Evolutionary conservation across 352 stramenopile species (phyloP).

Genomic region (Bremia lactucae): DNA sequence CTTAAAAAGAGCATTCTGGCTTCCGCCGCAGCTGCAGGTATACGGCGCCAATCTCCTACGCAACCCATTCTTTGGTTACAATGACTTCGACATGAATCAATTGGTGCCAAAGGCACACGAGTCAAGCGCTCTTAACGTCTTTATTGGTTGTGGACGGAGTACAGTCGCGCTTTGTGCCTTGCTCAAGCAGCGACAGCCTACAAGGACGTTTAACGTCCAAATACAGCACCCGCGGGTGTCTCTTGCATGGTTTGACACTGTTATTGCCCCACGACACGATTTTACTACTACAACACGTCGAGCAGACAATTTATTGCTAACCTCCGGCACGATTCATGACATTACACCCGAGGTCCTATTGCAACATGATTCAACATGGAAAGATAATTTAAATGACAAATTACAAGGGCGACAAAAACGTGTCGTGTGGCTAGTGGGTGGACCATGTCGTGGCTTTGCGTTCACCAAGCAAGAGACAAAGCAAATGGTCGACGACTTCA

Average conservation of each 20-base stretch:
- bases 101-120: slow-evolving; percentile 1
- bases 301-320: slow-evolving; percentile 31
- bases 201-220: slow-evolving; percentile 54
- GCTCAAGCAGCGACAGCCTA: slow-evolving; percentile 23
- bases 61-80: slow-evolving; percentile 47
- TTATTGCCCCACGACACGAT: slow-evolving; percentile 53
- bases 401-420: slow-evolving; percentile 6
- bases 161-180: slow-evolving; percentile 54
- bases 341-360: slow-evolving; percentile 19
- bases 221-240: slow-evolving; percentile 62
- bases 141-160: slow-evolving; percentile 60
- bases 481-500: slow-evolving; percentile 34
- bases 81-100: neutral
- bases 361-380: slow-evolving; percentile 18
- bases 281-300: slow-evolving; percentile 7
- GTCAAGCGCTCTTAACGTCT: slow-evolving; percentile 18
- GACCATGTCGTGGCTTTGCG: slow-evolving; percentile 48
- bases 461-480: slow-evolving; percentile 29
- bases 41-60: slow-evolving; percentile 19
- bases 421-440: slow-evolving; percentile 50
- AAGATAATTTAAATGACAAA: slow-evolving; percentile 17
- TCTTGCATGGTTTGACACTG: slow-evolving; percentile 45
- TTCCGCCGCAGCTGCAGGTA: slow-evolving; percentile 41
- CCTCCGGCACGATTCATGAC: slow-evolving; percentile 41
- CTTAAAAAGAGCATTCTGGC: slow-evolving; percentile 13